Conservation (phyloP, 192 early-diverging fungal genomes). For the Entomortierella chlamydospora region DNA sequence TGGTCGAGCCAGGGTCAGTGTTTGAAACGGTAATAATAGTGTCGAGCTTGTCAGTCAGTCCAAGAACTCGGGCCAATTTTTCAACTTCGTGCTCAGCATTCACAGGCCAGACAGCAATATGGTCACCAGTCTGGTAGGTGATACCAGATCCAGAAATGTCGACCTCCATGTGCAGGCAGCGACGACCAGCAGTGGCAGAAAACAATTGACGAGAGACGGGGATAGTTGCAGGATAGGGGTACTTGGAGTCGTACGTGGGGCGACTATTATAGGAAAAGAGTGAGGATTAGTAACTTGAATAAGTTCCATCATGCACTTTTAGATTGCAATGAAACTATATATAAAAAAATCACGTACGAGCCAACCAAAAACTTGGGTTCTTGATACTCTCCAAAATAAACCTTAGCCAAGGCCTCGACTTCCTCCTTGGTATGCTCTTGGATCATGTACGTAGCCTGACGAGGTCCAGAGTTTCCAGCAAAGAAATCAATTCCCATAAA, state of each 20-base stretch:
- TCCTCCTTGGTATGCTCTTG: slow-evolving; percentile 54
- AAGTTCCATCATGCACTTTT: too few species aligned
- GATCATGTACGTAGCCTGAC: slow-evolving; percentile 67
- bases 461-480: slow-evolving; percentile 46
- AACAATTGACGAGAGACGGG: slow-evolving; percentile 75
- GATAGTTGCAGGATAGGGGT: slow-evolving; percentile 85
- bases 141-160: slow-evolving; percentile 85
- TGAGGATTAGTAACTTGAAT: slow-evolving; percentile 8
- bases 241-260: slow-evolving; percentile 83
- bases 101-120: slow-evolving; percentile 91
- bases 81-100: slow-evolving; percentile 87
- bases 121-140: slow-evolving; percentile 93
- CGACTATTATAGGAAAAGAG: slow-evolving; percentile 49
- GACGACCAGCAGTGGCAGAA: slow-evolving; percentile 68
- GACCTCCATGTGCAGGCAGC: slow-evolving; percentile 95
- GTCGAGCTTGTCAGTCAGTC: slow-evolving; percentile 75
- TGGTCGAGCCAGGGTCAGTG: slow-evolving; percentile 82
- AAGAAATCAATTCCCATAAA: slow-evolving; percentile 74
- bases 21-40: slow-evolving; percentile 74
- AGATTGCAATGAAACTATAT: too few species aligned
- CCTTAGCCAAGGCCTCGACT: slow-evolving; percentile 37
- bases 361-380: slow-evolving; percentile 54
- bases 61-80: slow-evolving; percentile 70
- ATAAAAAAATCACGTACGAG: slow-evolving; percentile 60
- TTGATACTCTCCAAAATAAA: slow-evolving; percentile 64